Percentiles rank a stretch among this genome's conserved stretches.
phyloP scores from a whole-genome alignment of 1,139 yeast genomes.

The Protomyces lactucae-debilis region DNA sequence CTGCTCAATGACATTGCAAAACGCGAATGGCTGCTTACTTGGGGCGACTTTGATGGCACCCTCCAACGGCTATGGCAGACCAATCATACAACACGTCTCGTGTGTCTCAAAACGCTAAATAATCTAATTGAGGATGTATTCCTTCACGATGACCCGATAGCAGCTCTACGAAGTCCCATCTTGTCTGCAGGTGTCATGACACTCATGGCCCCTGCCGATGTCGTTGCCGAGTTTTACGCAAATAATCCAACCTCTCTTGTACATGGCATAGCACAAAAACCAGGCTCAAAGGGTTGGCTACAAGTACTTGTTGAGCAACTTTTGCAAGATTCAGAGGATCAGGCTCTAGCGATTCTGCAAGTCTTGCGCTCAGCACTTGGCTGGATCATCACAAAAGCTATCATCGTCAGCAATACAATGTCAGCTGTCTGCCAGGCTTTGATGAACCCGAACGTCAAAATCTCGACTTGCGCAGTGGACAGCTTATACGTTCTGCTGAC shows the following conservation, averaged over 20 bases:
- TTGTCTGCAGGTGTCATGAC: conserved; percentile 51
- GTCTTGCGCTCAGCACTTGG: conserved; percentile 84
- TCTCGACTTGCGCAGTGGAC: conserved; percentile 81
- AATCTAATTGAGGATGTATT: conserved; percentile 93
- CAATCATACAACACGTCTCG: conserved; percentile 54
- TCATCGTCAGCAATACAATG: conserved; percentile 63
- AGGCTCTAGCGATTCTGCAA: conserved; percentile 64
- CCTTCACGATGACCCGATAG: conserved; percentile 83
- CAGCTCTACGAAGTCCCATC: conserved; percentile 71
- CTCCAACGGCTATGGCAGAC: conserved; percentile 65
- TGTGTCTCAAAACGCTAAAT: conserved; percentile 70
- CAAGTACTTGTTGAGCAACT: conserved; percentile 56
- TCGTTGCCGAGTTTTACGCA: conserved; percentile 54
- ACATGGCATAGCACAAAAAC: conserved; percentile 58
- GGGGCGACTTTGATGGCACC: conserved; percentile 83
- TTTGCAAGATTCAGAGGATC: conserved; percentile 37
- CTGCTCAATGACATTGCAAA: conserved; percentile 94
- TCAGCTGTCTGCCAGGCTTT: conserved; percentile 62
- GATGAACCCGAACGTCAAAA: conserved; percentile 55
- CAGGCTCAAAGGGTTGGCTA: conserved; percentile 82
- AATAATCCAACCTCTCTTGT: conserved; percentile 57
- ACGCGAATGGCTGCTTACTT: conserved; percentile 79
- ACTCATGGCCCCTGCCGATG: conserved; percentile 59
- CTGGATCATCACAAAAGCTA: conserved; percentile 66
- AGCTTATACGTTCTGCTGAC: conserved; percentile 86